Evolutionary conservation across 306 rosid genomes (phyloP).

Genomic region (Senna siamea): DNA sequence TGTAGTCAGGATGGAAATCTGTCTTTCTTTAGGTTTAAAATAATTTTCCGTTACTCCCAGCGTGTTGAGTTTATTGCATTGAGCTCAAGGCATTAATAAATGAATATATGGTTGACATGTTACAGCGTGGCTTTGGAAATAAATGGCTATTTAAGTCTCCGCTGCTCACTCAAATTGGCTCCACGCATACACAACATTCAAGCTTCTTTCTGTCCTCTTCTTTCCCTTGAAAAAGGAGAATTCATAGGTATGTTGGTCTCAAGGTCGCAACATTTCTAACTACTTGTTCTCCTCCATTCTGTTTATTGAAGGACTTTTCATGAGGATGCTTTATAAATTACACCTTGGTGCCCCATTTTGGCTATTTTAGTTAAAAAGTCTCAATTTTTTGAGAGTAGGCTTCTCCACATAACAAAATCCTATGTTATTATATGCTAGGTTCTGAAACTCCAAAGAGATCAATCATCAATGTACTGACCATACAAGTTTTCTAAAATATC

Average conservation of each 20-base stretch:
- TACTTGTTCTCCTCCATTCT: neutral
- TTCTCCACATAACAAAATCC: too few species aligned
- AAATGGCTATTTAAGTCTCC: constrained; percentile 91
- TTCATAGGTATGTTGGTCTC: constrained; percentile 63
- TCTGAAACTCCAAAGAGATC: too few species aligned
- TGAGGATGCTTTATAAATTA: constrained; percentile 29
- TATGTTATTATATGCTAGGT: too few species aligned
- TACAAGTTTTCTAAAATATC: too few species aligned
- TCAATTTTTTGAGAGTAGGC: too few species aligned
- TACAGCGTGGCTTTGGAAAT: constrained; percentile 84
- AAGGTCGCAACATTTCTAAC: neutral
- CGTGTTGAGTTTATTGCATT: constrained; percentile 32
- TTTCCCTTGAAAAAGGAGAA: constrained; percentile 96
- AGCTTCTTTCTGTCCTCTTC: constrained; percentile 94
- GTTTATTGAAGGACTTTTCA: constrained; percentile 18
- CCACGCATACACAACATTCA: constrained; percentile 85
- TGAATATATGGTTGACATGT: constrained; percentile 40
- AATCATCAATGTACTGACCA: too few species aligned
- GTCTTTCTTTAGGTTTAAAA: constrained; percentile 86
- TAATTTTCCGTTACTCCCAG: constrained; percentile 21
- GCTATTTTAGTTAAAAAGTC: too few species aligned
- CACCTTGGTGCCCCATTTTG: neutral
- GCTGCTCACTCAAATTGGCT: constrained; percentile 88
- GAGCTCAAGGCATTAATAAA: constrained; percentile 29
- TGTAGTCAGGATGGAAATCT: constrained; percentile 90